Evolutionary conservation across 2,329 filamentous ascomycete genomes (phyloP).

Genomic region (Colletotrichum sp.): DNA sequence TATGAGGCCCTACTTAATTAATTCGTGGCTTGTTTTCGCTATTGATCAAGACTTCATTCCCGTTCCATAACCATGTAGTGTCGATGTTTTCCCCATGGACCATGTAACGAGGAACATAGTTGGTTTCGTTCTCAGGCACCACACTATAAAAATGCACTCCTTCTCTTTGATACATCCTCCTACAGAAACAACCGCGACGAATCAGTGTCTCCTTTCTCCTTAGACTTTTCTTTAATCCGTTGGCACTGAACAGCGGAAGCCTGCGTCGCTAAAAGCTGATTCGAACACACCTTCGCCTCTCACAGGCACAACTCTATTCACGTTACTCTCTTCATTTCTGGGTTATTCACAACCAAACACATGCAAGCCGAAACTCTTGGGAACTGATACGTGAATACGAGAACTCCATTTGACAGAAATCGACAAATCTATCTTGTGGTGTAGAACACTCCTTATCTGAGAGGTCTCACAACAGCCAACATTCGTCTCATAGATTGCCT

Average conservation of each 20-base stretch:
- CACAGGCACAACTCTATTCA: too few species aligned
- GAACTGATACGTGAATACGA: neutral
- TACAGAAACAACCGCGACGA: neutral
- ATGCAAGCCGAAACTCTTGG: neutral
- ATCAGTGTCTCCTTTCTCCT: neutral
- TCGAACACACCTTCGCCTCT: neutral
- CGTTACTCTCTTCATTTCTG: too few species aligned
- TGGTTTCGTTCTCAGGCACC: neutral
- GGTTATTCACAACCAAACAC: neutral
- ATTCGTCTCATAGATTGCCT: neutral
- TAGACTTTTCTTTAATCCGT: accelerated
- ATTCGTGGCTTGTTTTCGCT: accelerated
- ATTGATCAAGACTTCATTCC: neutral
- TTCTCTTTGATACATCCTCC: accelerated
- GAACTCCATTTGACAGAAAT: accelerated
- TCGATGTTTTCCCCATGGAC: neutral
- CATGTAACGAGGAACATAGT: neutral
- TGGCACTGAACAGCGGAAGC: accelerated
- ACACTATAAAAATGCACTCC: neutral
- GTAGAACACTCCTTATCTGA: neutral
- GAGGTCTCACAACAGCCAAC: neutral
- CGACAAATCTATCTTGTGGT: neutral
- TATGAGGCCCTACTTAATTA: neutral
- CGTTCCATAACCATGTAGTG: accelerated
- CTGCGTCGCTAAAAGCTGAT: neutral